phyloP scores from a whole-genome alignment of 176 grass and related monocot species.

The Rhynchospora tenuis region DNA sequence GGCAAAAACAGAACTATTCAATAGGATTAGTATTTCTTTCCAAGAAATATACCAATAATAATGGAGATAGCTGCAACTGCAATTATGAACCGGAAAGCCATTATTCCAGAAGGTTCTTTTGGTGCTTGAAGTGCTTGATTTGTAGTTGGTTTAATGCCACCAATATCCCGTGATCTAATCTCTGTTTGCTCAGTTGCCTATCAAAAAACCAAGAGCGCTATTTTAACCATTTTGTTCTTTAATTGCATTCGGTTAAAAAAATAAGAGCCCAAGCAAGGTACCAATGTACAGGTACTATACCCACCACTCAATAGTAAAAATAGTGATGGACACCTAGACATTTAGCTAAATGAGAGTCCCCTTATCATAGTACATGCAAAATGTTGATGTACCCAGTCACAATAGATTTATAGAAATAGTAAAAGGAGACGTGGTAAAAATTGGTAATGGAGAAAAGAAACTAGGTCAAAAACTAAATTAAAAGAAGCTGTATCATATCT shows the following conservation, averaged over 20 bases:
- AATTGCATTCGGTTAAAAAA: not conserved
- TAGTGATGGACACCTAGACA: not conserved
- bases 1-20: not conserved
- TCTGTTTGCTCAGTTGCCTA: conserved; percentile 43
- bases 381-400: not conserved
- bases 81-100: conserved; percentile 95
- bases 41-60: conserved; percentile 70
- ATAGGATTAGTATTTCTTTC: conserved; percentile 67
- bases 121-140: conserved; percentile 21
- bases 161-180: conserved; percentile 44
- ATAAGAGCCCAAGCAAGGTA: not conserved
- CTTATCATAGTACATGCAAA: not conserved
- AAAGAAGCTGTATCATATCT: not conserved
- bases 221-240: not conserved
- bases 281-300: not conserved
- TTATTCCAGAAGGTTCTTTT: conserved; percentile 63
- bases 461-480: not conserved
- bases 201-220: conserved; percentile 19
- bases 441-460: not conserved
- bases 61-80: conserved; percentile 74
- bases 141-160: conserved; percentile 31
- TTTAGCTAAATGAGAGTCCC: not conserved
- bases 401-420: not conserved
- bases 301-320: not conserved
- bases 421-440: not conserved